Percentiles rank a stretch among this genome's conserved stretches.
Evolutionary conservation across 805 yeast genomes (phyloP).

Genomic region (Sugiyamaella americana): DNA sequence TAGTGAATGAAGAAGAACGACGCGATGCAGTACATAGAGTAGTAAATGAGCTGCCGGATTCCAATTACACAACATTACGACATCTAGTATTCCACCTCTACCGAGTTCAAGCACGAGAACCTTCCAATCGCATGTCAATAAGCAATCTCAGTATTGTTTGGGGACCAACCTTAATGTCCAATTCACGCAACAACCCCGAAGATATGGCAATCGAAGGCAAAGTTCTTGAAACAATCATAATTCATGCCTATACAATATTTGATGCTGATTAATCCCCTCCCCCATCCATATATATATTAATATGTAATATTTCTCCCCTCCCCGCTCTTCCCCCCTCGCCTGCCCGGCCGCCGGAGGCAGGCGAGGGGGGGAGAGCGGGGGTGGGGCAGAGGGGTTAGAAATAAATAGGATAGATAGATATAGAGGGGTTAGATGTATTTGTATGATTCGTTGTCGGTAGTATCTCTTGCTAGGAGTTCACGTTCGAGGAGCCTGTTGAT

Average conservation of each 20-base stretch:
- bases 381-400: background rate
- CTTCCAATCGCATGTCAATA: conserved; percentile 70
- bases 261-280: conserved; percentile 46
- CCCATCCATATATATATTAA: too few relatives aligned
- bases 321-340: too few relatives aligned
- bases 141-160: conserved; percentile 83
- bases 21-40: conserved; percentile 77
- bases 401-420: too few relatives aligned
- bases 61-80: conserved; percentile 87
- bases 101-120: conserved; percentile 58
- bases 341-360: too few relatives aligned
- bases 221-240: conserved; percentile 77
- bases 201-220: conserved; percentile 71
- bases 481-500: conserved; percentile 28
- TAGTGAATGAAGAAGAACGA: conserved; percentile 53
- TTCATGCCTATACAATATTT: conserved; percentile 76
- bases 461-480: conserved; percentile 25
- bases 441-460: conserved; percentile 10
- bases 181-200: conserved; percentile 57
- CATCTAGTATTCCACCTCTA: conserved; percentile 80
- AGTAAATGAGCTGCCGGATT: conserved; percentile 87
- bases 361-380: background rate
- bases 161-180: conserved; percentile 83
- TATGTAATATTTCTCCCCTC: too few relatives aligned
- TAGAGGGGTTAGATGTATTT: conserved; percentile 1